Conservation (phyloP, 1,284 basidiomycete species). For the Uromyces viciae-fabae region DNA sequence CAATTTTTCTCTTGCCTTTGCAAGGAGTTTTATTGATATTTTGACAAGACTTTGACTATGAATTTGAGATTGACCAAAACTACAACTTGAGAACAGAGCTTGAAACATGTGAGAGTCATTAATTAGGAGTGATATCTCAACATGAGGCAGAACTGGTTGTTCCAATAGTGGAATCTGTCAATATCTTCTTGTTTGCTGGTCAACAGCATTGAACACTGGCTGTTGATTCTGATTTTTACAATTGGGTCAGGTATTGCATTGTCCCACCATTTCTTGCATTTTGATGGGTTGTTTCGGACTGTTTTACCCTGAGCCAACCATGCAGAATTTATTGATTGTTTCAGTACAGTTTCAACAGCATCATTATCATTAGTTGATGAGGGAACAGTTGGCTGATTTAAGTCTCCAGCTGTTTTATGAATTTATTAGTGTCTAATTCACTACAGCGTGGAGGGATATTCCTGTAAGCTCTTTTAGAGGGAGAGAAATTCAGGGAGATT, state of each 20-base stretch:
- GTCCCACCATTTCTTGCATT: slow-evolving; percentile 30
- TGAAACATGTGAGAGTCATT: no score
- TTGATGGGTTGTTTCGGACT: background rate
- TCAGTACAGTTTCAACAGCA: background rate
- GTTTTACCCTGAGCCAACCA: background rate
- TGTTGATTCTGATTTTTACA: background rate
- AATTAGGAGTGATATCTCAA: no score
- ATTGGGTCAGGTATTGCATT: background rate
- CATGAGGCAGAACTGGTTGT: background rate
- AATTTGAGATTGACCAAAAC: no score
- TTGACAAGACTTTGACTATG: no score
- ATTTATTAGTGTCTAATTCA: background rate
- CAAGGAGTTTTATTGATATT: no score
- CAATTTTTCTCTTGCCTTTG: no score
- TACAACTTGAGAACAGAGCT: no score
- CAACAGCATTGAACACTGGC: background rate
- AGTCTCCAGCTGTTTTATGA: background rate
- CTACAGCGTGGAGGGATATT: background rate
- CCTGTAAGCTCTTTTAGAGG: background rate
- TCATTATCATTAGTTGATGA: background rate
- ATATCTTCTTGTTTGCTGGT: background rate
- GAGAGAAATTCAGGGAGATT: background rate
- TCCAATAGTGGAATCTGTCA: background rate
- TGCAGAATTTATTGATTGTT: background rate
- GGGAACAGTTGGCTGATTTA: background rate